Base-by-base conservation (phyloP, 208 protist genomes). In the Leishmania gerbilli region DNA sequence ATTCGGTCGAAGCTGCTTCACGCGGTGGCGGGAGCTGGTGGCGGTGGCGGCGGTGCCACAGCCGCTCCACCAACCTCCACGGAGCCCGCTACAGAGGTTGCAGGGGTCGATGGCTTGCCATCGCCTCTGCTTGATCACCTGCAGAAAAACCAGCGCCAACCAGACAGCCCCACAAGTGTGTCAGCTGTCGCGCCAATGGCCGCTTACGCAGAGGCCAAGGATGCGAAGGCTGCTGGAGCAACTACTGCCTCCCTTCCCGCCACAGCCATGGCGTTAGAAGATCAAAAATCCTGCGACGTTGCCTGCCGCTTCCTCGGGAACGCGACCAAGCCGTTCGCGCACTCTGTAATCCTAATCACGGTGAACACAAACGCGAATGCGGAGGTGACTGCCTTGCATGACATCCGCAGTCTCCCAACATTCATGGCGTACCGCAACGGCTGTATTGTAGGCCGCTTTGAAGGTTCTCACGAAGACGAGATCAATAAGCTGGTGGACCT, bases 361-460 rank as follows among this genome's bases (percentile, higher is more conserved):
- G 88, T 98, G 17, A 88, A 98, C 88, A 92, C 94, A 11, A 91
- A 96, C 79, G 88, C 88, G 42, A 93, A 94, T 51, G 69, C 82
- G 13, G 83, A 88, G 27, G 53, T 98, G 34, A 95, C 89, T 3
- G 93, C 93, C 9, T 81, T 97, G 71, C 92, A 96, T 77, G 92
- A 97, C 64, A 89, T 98, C 24, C 89, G 93, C 56, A 96, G 92
- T 79, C 74, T 98, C 24, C 96, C 96, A 3, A 98, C 95, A 1
- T 97, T 97, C 84, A 74, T 98, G 27, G 89, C 86, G 13, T 97
- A 96, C 87, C 79, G 87, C 17, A 69, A 93, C 55, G 96, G 96
- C 27, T 69, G 82, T 68, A 92, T 96, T 37, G 71, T 94, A 17
- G 93, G 89, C 0, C 88, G 91, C 15, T 84, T 94, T 4, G 95